Evolutionary conservation across 164 flowering plant genomes (phyloP).

Genomic region (Vitis cinerea): DNA sequence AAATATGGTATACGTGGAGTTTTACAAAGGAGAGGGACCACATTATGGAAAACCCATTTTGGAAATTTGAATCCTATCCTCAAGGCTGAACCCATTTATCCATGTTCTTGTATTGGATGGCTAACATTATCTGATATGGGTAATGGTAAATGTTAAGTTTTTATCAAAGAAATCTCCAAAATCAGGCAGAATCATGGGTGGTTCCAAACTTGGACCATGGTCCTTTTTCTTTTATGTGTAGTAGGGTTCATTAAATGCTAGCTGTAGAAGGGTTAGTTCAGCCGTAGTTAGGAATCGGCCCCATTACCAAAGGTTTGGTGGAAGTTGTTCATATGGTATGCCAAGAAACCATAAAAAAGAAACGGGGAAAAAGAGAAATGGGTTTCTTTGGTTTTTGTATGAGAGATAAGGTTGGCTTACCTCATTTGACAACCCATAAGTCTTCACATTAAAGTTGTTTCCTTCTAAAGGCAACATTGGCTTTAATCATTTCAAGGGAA

Average conservation of each 20-base stretch:
- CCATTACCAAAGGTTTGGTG: constrained; percentile 14
- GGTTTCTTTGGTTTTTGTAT: neutral
- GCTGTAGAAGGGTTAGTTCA: constrained; percentile 7
- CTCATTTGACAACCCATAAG: constrained; percentile 26
- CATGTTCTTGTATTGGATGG: neutral
- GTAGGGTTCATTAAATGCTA: too few species aligned
- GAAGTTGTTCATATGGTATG: constrained; percentile 2
- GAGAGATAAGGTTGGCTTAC: constrained; percentile 17
- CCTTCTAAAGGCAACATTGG: constrained; percentile 26
- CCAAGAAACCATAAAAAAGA: neutral
- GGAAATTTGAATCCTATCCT: constrained; percentile 2
- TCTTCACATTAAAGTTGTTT: constrained; percentile 29
- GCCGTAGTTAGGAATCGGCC: constrained; percentile 5
- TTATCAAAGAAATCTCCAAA: too few species aligned
- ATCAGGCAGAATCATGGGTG: too few species aligned
- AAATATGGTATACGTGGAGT: neutral
- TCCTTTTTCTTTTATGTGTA: too few species aligned
- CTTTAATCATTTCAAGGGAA: constrained; percentile 15
- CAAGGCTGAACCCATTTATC: constrained; percentile 3
- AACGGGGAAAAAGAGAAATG: neutral
- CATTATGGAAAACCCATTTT: neutral
- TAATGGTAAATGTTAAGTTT: too few species aligned
- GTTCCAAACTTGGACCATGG: too few species aligned
- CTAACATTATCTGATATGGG: neutral
- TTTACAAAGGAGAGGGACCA: constrained; percentile 12